phyloP scores from a whole-genome alignment of 208 protist genomes.

The Herpetomonas samuelpessoai region DNA sequence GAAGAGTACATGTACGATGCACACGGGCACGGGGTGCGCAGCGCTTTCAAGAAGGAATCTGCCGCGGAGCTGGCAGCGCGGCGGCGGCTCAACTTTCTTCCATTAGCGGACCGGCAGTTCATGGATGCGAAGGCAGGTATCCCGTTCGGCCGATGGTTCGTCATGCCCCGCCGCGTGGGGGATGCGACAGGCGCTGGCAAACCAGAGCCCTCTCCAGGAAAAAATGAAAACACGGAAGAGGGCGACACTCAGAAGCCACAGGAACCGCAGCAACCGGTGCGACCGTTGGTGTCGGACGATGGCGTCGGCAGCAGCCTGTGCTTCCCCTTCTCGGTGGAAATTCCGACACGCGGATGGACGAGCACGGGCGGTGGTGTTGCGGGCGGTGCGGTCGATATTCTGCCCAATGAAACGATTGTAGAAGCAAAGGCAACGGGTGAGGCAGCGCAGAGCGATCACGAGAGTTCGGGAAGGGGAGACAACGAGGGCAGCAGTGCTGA shows the following conservation, averaged over 20 bases:
- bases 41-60: conserved; percentile 61
- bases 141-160: conserved; percentile 47
- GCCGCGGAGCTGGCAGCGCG: conserved; percentile 44
- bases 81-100: conserved; percentile 32
- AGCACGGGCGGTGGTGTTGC: conserved; percentile 9
- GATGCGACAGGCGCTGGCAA: background rate
- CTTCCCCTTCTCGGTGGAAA: conserved; percentile 72
- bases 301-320: conserved; percentile 18
- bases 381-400: background rate
- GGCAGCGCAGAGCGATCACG: no score
- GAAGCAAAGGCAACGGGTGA: background rate
- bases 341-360: conserved; percentile 75
- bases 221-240: no score
- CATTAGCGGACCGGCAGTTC: conserved; percentile 25
- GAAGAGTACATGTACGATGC: conserved; percentile 56
- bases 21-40: conserved; percentile 51
- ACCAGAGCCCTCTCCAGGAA: no score
- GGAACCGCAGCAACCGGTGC: conserved; percentile 16
- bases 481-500: conserved; percentile 5
- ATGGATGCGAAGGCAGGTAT: conserved; percentile 37
- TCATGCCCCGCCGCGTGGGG: conserved; percentile 18
- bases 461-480: conserved; percentile 5
- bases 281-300: conserved; percentile 16
- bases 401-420: background rate
- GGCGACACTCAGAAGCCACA: conserved; percentile 7